Base-by-base conservation (phyloP, 2,329 filamentous ascomycete genomes). In the Fusarium hostae region DNA sequence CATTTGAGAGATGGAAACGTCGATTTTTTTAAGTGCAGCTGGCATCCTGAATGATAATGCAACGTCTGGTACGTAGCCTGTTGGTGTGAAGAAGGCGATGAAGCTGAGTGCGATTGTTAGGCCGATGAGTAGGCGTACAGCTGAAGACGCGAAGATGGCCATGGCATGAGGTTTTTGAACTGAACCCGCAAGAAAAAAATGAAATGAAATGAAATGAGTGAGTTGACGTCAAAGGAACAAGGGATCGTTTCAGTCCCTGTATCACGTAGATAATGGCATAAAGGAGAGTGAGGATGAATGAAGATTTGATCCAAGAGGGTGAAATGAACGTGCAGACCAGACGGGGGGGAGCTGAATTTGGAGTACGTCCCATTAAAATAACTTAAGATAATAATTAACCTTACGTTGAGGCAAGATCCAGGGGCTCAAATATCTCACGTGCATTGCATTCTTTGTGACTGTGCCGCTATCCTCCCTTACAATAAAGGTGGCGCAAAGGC, bases 1-100 rank as follows among this genome's bases (percentile, higher is more conserved):
- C 26, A 71, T 58, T 37, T 84, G 81, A 56, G 77, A 59, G 8
- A 82, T 74, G 26, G 78, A 74, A 32, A 84, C 79, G 2, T 75
- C 74, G 26, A 84, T 78, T 18, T 72, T 69, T 39, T 66, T 56
- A 12, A 79, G 56, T 10, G 71, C 58, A 22, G 40, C 26, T 11
- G 67, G 63, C 70, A 71, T 77, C 32, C 39, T 63, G 63, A 63
- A 60, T 5, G 75, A 63, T n/a, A 58, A n/a, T 9, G 72, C 58
- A 22, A 62, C 59, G 22, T 63, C 55, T n/a, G 58, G 32, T 41
- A 70, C 51, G 18, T 35, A 44, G 30, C 45, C 51, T 28, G 63
- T 54, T 35, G 70, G 70, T 35, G 67, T 61, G 20, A 73, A 67
- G 44, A 74, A 66, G 18, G 71, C 63, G 54, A 78, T 67, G 45